Conservation (phyloP, 2,329 filamentous ascomycete genomes). For the Penicillium sp. region DNA sequence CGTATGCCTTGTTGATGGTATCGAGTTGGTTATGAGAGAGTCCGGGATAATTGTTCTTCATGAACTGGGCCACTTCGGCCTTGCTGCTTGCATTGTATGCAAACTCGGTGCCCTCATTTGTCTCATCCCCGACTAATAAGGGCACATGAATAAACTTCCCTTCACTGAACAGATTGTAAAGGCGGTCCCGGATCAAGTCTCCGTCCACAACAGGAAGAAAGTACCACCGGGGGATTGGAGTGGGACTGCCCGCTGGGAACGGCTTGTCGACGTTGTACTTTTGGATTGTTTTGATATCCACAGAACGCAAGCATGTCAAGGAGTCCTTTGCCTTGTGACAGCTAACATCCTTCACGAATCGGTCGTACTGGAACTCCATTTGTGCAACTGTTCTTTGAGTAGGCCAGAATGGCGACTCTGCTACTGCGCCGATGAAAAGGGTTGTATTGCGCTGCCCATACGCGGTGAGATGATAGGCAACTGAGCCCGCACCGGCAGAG, state of each 20-base stretch:
- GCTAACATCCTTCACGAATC: conserved; percentile 44
- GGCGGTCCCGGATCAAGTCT: conserved; percentile 51
- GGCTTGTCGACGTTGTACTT: conserved; percentile 40
- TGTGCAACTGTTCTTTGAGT: conserved; percentile 46
- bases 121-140: conserved; percentile 50
- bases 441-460: conserved; percentile 49
- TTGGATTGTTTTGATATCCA: conserved; percentile 44
- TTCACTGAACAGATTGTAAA: conserved; percentile 49
- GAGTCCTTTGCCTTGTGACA: conserved; percentile 40
- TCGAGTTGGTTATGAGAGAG: conserved; percentile 50
- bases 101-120: conserved; percentile 45
- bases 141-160: conserved; percentile 57
- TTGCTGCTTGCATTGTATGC: conserved; percentile 49
- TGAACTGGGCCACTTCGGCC: conserved; percentile 51
- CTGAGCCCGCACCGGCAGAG: conserved; percentile 61
- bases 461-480: conserved; percentile 53
- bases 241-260: conserved; percentile 39
- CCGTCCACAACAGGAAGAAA: conserved; percentile 57
- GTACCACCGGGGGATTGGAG: conserved; percentile 48
- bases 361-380: conserved; percentile 50
- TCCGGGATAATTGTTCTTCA: conserved; percentile 56
- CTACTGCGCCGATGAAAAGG: conserved; percentile 50
- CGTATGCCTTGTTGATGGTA: conserved; percentile 54
- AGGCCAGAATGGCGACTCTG: conserved; percentile 51
- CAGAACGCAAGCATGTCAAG: conserved; percentile 46